These are phyloP conservation scores for Apiotrichum mycotoxinovorans DNA, from an alignment of 1,284 basidiomycete species.

Conservation along the genomic window DNA sequence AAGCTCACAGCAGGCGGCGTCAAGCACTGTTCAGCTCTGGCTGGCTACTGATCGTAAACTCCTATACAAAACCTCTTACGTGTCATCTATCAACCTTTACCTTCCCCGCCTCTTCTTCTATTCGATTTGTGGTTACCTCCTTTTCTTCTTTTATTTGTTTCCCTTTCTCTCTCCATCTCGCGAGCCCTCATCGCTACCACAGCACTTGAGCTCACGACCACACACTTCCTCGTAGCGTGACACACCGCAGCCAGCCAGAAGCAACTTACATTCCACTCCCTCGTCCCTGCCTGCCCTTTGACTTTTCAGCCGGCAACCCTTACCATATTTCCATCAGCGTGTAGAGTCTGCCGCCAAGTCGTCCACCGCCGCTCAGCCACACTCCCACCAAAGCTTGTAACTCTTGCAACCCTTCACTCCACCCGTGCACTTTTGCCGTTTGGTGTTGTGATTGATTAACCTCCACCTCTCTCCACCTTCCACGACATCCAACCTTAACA, in stretches of 20 bases:
- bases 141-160: neutral
- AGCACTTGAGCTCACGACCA: no score
- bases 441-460: neutral
- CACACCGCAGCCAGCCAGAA: no score
- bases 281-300: no score
- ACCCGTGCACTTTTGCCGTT: neutral
- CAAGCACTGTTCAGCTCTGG: neutral
- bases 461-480: neutral
- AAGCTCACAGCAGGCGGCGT: no score
- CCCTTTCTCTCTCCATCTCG: neutral
- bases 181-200: no score
- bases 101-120: neutral
- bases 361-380: no score
- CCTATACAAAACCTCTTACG: no score
- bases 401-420: neutral
- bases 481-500: slow-evolving; percentile 38
- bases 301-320: no score
- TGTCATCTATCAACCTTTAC: neutral
- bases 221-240: neutral
- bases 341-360: no score
- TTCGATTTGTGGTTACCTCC: neutral
- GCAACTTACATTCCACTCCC: no score
- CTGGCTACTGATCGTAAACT: neutral
- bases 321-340: no score
- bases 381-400: no score